Base-by-base conservation (phyloP, 768 basidiomycete genomes). In the Daedaleopsis sinensis region DNA sequence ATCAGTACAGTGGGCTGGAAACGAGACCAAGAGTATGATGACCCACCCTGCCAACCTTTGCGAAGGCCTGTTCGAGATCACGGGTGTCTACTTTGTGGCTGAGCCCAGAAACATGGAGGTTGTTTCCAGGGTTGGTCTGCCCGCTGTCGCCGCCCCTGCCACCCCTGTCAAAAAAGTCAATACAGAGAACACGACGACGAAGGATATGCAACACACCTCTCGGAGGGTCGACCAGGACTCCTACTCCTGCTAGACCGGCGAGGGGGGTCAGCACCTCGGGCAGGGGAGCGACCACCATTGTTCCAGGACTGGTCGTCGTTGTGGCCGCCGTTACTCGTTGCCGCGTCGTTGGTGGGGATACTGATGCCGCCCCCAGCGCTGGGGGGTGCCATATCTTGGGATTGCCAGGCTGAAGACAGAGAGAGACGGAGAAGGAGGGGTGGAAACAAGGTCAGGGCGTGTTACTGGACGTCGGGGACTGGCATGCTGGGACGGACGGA, bases 41-140 rank as follows among this genome's bases (percentile, higher is more conserved):
- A 81, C 87, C 63, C 67, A 93, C 93, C 68, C 89, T 82, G 58
- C 97, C 97, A 76, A 89, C 85, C 76, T 95, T 96, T 62, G 85
- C 81, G 73, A 99, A 99, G 9, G 87, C 85, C 15, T 87, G 84
- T 75, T 97, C 94, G 57, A 99, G 89, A 68, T 93, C 90, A 57
- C 90, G 87, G 38, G 90, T 91, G 70, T 94, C 94, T 59, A 87
- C 81, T 57, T 80, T 82, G 72, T 78, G 77, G 60, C 86, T 79
- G 57, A 88, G 74, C 32, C 84, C 79, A 47, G 84, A 84, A 63
- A 88, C 83, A 72, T 88, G 86, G 32, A 88, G 73, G 74, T 88
- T 88, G 78, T 86, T 88, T 24, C 86, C 86, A 3, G 82, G 80
- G 79, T 87, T 89, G 64, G 68, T 73, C 43, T 71, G 73, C n/a